Evolutionary conservation across 2,329 filamentous ascomycete genomes (phyloP).

Genomic region (Karstenula rhodostoma): DNA sequence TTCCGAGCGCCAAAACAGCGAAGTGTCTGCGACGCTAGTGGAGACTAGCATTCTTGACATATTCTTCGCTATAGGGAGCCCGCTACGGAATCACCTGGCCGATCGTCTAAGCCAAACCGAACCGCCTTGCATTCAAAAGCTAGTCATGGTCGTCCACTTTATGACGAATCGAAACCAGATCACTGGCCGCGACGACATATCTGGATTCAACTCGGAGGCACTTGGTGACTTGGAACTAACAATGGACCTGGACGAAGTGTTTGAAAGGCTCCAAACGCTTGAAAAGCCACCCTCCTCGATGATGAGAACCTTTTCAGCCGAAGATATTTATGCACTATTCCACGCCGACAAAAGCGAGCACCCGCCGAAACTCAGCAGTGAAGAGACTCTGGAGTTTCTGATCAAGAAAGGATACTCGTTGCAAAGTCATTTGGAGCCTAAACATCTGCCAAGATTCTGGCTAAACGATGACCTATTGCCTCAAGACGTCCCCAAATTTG

Average conservation of each 20-base stretch:
- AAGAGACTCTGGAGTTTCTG: background rate
- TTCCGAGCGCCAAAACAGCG: background rate
- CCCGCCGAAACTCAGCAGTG: too few relatives aligned
- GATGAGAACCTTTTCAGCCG: background rate
- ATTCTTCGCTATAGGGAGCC: background rate
- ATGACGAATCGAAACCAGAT: background rate
- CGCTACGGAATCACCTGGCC: background rate
- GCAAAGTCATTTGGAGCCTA: background rate
- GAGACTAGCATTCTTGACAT: background rate
- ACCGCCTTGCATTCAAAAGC: background rate
- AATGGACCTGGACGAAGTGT: background rate
- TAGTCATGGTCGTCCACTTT: background rate
- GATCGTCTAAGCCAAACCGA: background rate
- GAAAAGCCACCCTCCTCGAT: too few relatives aligned
- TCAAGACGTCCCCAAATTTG: background rate
- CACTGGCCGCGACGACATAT: background rate
- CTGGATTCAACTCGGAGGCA: background rate
- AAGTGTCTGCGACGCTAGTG: background rate
- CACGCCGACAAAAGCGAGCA: background rate
- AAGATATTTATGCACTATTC: background rate
- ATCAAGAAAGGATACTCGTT: background rate
- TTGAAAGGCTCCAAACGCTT: background rate
- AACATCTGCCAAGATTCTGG: background rate
- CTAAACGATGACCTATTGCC: background rate
- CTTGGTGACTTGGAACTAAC: background rate